Evolutionary conservation across 345 rosid species (phyloP), one percentile per base, ranked within the genome.

Genomic region (Murraya koenigii): DNA sequence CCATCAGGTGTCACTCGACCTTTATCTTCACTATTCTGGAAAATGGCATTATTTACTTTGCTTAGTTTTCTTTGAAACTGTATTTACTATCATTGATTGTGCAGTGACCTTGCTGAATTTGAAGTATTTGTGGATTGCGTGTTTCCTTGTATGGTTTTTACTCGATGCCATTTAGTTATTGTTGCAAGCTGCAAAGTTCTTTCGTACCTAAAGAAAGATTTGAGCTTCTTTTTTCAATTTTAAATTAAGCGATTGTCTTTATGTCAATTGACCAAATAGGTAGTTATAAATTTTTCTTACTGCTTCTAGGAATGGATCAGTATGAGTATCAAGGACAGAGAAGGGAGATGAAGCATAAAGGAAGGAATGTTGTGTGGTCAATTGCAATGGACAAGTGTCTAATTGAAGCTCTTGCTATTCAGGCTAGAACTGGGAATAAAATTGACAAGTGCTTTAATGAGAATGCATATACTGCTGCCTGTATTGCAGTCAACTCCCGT

Each of bases 361-460:
- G 97, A 77, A 90, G 97, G 77, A 93, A 93, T 82, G 96, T 93
- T 76, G 91, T 91, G 9, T 93, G 97, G 97, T 93, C 94, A 4
- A 79, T 90, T 64, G 97, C 93, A 72, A 93, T 90, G 97, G 97
- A 91, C 84, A 93, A 90, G 82, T 93, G 97, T 74, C 83, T 93
- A 25, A 93, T 93, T 38, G 97, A 93, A 89, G 86, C 97, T 77
- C 91, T 93, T 77, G 90, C 96, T 63, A 68, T 91, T 77, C 96
- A 91, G 81, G 97, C 94, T 26, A 91, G 87, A 83, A 93, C 76
- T 55, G 97, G 96, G 74, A 93, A 93, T 81, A 93, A 93, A 80
- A 77, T 93, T 33, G 97, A 93, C 70, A 93, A 89, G 80, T 91
- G 93, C 76, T 91, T 93, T 76, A 91, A 91, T 38, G 97, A 93